Conservation (phyloP, 2,329 filamentous ascomycete species). For the Penicillium vulpinum region DNA sequence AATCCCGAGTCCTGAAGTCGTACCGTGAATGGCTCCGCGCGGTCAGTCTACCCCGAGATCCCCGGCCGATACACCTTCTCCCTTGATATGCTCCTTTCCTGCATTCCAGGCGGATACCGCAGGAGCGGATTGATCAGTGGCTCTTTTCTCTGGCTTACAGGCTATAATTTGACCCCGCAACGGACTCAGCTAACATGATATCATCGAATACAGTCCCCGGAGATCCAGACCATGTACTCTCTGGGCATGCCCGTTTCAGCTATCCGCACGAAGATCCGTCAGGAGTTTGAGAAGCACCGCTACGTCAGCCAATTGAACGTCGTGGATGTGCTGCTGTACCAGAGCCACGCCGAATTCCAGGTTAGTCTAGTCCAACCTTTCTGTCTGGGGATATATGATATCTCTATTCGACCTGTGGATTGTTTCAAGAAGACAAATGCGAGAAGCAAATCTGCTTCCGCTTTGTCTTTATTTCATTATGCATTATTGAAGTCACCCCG, state of each 20-base stretch:
- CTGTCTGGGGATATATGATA: neutral
- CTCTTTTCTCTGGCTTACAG: neutral
- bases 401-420: neutral
- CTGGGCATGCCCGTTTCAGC: slow-evolving; percentile 82
- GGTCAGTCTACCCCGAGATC: slow-evolving; percentile 61
- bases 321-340: slow-evolving; percentile 84
- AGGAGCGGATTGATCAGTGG: neutral
- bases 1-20: slow-evolving; percentile 77
- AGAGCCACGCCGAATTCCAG: slow-evolving; percentile 93
- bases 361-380: slow-evolving; percentile 49
- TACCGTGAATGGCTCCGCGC: slow-evolving; percentile 96
- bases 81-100: neutral
- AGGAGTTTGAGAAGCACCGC: slow-evolving; percentile 95
- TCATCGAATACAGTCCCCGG: slow-evolving; percentile 68
- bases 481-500: no score
- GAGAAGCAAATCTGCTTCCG: neutral
- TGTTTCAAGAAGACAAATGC: neutral
- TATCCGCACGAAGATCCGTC: slow-evolving; percentile 88
- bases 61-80: slow-evolving; percentile 6
- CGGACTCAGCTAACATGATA: slow-evolving; percentile 10
- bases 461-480: neutral
- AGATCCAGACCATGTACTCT: slow-evolving; percentile 97
- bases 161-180: neutral
- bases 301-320: slow-evolving; percentile 86
- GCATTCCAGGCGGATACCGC: neutral